phyloP scores from a whole-genome alignment of 2,329 filamentous ascomycete species.

The Pochonia chlamydosporia region DNA sequence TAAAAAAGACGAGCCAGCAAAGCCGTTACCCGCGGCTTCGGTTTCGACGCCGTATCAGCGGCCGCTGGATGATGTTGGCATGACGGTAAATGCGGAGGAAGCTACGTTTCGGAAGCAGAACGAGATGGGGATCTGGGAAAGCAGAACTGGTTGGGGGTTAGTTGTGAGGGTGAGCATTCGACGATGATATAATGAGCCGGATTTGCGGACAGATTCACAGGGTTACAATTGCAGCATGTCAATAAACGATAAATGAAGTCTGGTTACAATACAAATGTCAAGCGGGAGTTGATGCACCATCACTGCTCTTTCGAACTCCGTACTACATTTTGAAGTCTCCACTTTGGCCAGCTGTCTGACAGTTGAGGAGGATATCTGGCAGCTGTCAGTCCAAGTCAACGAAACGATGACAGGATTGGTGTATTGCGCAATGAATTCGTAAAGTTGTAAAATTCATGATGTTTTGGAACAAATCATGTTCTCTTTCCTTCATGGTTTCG shows the following conservation, averaged over 20 bases:
- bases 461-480: too few relatives aligned
- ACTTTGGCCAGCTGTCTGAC: not conserved
- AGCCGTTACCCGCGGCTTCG: not conserved
- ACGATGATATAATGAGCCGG: too few relatives aligned
- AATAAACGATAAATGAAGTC: too few relatives aligned
- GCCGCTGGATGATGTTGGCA: conserved; percentile 22
- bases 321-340: too few relatives aligned
- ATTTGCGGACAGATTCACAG: too few relatives aligned
- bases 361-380: not conserved
- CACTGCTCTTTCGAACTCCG: too few relatives aligned
- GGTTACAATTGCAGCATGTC: too few relatives aligned
- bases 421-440: too few relatives aligned
- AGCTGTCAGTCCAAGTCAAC: not conserved
- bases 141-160: conserved; percentile 42
- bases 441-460: not conserved
- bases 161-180: conserved; percentile 26
- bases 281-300: not conserved
- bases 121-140: conserved; percentile 46
- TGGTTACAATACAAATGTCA: not conserved
- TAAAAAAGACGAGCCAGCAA: conserved; percentile 15
- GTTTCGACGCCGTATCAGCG: not conserved
- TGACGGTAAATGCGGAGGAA: conserved; percentile 39
- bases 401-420: too few relatives aligned
- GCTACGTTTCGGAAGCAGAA: conserved; percentile 47
- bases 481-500: too few relatives aligned